These are phyloP conservation scores for Podosphaera xanthii DNA, from an alignment of 2,329 filamentous ascomycete genomes.

Conservation along the genomic window DNA sequence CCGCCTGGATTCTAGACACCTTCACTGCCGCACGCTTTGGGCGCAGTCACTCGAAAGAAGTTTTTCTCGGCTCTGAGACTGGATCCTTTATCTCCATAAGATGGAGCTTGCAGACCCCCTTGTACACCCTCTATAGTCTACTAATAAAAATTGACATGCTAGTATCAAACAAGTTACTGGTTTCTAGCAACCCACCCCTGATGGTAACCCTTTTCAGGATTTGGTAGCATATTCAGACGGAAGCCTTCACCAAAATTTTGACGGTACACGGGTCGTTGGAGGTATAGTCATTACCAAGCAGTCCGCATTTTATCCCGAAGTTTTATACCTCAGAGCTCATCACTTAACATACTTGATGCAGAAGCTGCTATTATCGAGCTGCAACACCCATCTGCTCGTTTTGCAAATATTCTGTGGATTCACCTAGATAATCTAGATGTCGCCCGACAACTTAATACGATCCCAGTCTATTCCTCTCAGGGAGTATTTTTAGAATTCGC, in stretches of 20 bases:
- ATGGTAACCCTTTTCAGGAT: background rate
- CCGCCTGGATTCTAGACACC: background rate
- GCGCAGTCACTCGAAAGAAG: background rate
- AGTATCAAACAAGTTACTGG: background rate
- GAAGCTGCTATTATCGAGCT: too few relatives aligned
- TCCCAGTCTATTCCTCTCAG: too few relatives aligned
- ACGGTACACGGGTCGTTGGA: too few relatives aligned
- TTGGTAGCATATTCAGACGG: background rate
- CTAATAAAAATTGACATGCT: background rate
- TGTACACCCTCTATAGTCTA: background rate
- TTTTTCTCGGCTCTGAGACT: background rate
- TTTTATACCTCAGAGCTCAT: too few relatives aligned
- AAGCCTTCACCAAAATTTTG: background rate
- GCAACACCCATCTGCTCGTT: too few relatives aligned
- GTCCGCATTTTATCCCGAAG: too few relatives aligned
- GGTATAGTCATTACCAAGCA: too few relatives aligned
- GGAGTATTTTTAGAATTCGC: too few relatives aligned
- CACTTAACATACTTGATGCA: too few relatives aligned
- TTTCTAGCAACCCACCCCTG: background rate
- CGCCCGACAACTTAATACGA: too few relatives aligned
- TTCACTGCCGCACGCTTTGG: background rate
- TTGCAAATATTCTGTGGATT: too few relatives aligned
- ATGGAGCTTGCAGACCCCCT: background rate
- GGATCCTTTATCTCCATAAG: background rate
- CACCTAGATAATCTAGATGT: too few relatives aligned